Evolutionary conservation across 1,139 yeast species (phyloP).

Genomic region (Candida albicans): DNA sequence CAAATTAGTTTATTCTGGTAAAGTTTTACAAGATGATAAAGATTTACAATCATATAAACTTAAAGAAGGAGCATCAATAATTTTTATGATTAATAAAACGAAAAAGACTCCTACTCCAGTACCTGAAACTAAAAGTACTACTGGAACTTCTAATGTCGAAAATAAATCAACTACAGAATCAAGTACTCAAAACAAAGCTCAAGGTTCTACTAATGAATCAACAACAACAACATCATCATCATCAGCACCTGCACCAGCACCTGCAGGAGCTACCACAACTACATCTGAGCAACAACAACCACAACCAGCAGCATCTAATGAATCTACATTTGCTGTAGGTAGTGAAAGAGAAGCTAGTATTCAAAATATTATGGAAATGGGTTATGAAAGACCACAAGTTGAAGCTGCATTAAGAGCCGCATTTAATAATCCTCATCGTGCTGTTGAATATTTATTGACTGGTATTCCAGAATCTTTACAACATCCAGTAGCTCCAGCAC

Average conservation of each 20-base stretch:
- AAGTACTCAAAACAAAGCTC: no score
- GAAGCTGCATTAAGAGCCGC: constrained; percentile 94
- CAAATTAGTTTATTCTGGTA: constrained; percentile 90
- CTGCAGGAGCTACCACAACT: constrained; percentile 10
- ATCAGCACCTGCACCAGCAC: neutral
- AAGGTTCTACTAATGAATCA: constrained; percentile 18
- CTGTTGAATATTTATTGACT: constrained; percentile 88
- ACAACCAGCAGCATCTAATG: constrained; percentile 15
- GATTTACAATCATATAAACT: constrained; percentile 70
- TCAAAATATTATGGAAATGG: constrained; percentile 91
- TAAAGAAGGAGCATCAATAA: constrained; percentile 87
- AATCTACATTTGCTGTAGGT: constrained; percentile 58
- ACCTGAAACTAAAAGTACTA: constrained; percentile 15
- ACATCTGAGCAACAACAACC: constrained; percentile 4
- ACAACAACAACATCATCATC: constrained; percentile 13
- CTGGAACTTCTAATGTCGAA: constrained; percentile 11
- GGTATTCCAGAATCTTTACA: constrained; percentile 78
- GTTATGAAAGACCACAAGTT: constrained; percentile 84
- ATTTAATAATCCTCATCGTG: constrained; percentile 96
- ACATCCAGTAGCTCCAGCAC: constrained; percentile 26
- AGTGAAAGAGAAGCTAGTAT: constrained; percentile 67
- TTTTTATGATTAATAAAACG: constrained; percentile 77
- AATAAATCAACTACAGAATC: constrained; percentile 18
- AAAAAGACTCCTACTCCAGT: constrained; percentile 29
- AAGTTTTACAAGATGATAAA: constrained; percentile 83